Evolutionary conservation across 75 land plant species (phyloP).

Genomic region (Chamaecyparis obtusa): DNA sequence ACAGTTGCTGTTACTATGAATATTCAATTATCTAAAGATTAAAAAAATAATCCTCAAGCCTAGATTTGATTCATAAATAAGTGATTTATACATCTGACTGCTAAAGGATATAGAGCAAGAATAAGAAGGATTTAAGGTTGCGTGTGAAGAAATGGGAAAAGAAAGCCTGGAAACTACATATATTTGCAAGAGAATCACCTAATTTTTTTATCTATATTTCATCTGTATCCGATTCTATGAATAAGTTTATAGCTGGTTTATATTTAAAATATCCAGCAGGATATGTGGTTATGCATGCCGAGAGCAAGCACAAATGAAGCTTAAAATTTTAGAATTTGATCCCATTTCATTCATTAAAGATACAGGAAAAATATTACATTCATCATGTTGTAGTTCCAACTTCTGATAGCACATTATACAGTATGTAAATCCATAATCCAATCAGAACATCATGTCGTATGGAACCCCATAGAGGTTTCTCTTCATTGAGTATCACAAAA

Average conservation of each 20-base stretch:
- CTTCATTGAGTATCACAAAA: background rate
- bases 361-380: background rate
- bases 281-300: background rate
- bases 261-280: background rate
- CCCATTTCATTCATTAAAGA: background rate
- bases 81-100: background rate
- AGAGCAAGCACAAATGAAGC: background rate
- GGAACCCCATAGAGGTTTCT: background rate
- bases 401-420: background rate
- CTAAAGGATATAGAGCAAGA: background rate
- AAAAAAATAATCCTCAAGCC: background rate
- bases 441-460: background rate
- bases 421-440: background rate
- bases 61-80: background rate
- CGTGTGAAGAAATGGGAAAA: background rate
- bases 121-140: background rate
- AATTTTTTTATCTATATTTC: background rate
- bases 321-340: background rate
- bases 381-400: background rate
- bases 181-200: background rate
- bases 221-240: background rate
- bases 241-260: background rate
- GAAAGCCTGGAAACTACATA: background rate
- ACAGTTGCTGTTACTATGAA: background rate
- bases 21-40: background rate